A percentile compares a stretch with the other conserved stretches of the same genome.
Conservation (phyloP, 352 stramenopile species). For the Peronospora destructor region DNA sequence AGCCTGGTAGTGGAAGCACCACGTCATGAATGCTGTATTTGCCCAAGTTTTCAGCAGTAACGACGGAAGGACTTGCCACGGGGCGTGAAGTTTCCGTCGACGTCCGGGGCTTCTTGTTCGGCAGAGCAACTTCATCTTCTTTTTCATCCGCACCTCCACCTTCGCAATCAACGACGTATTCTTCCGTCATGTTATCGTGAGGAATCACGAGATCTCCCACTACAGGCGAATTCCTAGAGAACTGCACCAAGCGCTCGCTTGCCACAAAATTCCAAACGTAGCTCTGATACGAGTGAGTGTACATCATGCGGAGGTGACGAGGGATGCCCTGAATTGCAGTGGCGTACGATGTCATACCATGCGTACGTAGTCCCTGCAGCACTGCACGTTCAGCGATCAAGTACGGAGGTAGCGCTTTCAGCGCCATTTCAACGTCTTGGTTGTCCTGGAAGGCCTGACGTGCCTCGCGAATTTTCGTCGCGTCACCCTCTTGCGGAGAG, state of each 20-base stretch:
- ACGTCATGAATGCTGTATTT: conserved; percentile 91
- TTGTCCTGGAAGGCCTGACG: conserved; percentile 57
- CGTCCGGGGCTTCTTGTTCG: conserved; percentile 22
- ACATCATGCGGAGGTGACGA: conserved; percentile 87
- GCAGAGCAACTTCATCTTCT: conserved; percentile 22
- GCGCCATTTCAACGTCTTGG: conserved; percentile 45
- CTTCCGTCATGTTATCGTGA: conserved; percentile 32
- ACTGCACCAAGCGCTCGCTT: conserved; percentile 82
- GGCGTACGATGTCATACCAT: conserved; percentile 50
- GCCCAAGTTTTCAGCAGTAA: conserved; percentile 87
- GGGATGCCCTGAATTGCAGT: conserved; percentile 73
- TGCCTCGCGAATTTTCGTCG: conserved; percentile 65
- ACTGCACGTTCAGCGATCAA: conserved; percentile 75
- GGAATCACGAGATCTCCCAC: conserved; percentile 89
- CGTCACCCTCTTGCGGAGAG: conserved; percentile 62
- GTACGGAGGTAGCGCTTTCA: conserved; percentile 66
- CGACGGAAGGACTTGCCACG: conserved; percentile 27
- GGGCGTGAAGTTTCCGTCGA: conserved; percentile 36
- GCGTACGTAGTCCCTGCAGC: conserved; percentile 49
- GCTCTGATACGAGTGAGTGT: conserved; percentile 91
- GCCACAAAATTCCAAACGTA: conserved; percentile 93
- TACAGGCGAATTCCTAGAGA: conserved; percentile 55
- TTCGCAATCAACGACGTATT: conserved; percentile 31
- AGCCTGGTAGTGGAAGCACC: conserved; percentile 93
- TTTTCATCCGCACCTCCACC: conserved; percentile 8